Base-by-base conservation (phyloP, 1,284 basidiomycete genomes). In the Irpex sp. region DNA sequence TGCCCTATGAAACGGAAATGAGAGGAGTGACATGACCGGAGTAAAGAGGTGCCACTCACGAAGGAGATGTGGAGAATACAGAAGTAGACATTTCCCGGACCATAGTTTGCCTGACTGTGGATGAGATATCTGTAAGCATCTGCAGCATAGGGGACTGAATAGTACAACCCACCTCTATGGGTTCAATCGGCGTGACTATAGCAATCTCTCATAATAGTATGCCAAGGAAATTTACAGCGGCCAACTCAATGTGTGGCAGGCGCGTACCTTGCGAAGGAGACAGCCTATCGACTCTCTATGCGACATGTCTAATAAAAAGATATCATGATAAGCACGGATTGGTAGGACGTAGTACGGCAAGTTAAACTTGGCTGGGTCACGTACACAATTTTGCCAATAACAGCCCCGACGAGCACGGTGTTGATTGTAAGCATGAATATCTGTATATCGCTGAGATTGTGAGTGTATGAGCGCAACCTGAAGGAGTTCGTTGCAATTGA, bases 351-450 rank as follows among this genome's bases (percentile, higher is more conserved):
- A 26, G 26, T 26, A 47, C 57, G 15, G 7, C 39, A 43, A 17
- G 26, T 47, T 36, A 54, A 5, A 3, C 26, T 13, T 31, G 53
- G 50, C 26, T 26, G 26, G 9, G 39, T 43, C 31, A 53, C 67
- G 31, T 31, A 71, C 70, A 68, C 39, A 3, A 71, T 66, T 49
- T 66, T 67, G 43, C 58, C 61, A 19, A 71, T 50, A 57, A 71
- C 70, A 13, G 65, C 65, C 5, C 60, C 63, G 0, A 68, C 70
- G 21, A 70, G 61, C 21, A 67, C 31, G 0, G 70, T 67, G 56
- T 69, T 70, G 59, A 61, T 63, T 21, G 60, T 49, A 60, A 70
- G 68, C 65, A 68, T 67, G 61, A 64, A 67, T 67, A 70, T n/a
- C 69, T 68, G 69, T 69, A 71, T 0, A 64, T 67, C 7, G 68